A percentile compares a stretch with the other conserved stretches of the same genome.
Evolutionary conservation across 1,139 yeast species (phyloP).

Genomic region (Pichia sp.): DNA sequence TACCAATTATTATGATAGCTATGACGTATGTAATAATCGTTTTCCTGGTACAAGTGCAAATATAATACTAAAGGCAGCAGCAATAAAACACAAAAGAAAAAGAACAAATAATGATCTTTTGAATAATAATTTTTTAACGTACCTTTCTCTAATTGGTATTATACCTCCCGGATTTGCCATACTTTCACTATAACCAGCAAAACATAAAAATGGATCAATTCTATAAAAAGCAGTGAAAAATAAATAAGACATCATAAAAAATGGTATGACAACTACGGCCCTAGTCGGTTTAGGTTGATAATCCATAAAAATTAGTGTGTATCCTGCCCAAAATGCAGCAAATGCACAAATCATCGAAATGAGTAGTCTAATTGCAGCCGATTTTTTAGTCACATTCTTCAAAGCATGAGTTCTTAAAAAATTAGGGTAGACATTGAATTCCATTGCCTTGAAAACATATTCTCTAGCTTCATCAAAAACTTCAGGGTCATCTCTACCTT

Average conservation of each 20-base stretch:
- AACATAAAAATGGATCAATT: conserved; percentile 75
- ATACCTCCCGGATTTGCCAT: conserved; percentile 33
- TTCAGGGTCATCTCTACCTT: conserved; percentile 91
- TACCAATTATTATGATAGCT: too few relatives aligned
- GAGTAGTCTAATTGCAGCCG: conserved; percentile 49
- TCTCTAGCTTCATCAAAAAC: conserved; percentile 81
- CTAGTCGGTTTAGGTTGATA: conserved; percentile 60
- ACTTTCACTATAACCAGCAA: conserved; percentile 61
- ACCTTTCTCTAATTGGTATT: conserved; percentile 60
- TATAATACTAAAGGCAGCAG: conserved; percentile 66
- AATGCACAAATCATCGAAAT: conserved; percentile 67
- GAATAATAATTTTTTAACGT: conserved; percentile 54
- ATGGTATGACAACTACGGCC: conserved; percentile 70
- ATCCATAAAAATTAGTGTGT: conserved; percentile 68
- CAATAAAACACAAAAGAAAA: conserved; percentile 47
- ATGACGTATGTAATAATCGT: conserved; percentile 35
- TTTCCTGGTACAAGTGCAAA: conserved; percentile 85
- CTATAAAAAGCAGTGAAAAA: conserved; percentile 67
- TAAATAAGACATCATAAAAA: conserved; percentile 66
- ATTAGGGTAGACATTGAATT: conserved; percentile 84
- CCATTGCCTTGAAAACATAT: conserved; percentile 80
- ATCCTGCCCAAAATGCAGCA: conserved; percentile 88
- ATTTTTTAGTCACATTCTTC: conserved; percentile 66
- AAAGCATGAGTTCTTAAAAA: conserved; percentile 76
- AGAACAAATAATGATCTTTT: conserved; percentile 73